These are phyloP conservation scores for Coemansia sp. DNA, from an alignment of 192 early-diverging fungal genomes.

Conservation along the genomic window DNA sequence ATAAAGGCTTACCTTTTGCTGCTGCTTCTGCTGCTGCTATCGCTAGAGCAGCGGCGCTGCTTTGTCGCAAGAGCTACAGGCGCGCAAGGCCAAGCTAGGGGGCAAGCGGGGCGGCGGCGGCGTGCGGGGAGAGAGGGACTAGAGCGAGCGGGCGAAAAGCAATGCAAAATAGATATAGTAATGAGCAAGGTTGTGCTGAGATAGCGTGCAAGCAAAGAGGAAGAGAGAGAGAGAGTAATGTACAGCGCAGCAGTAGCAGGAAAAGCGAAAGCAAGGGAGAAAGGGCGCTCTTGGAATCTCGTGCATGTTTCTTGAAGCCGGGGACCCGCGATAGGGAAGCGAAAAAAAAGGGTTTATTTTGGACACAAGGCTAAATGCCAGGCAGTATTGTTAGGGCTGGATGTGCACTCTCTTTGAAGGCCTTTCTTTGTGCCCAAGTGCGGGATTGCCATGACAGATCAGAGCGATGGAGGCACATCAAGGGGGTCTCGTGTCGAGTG, in stretches of 20 bases:
- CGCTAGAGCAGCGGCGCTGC: not conserved
- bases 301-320: not conserved
- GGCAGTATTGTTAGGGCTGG: not conserved
- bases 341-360: not conserved
- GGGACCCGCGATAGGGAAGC: not conserved
- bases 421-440: not conserved
- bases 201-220: not conserved
- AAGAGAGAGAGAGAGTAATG: not conserved
- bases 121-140: not conserved
- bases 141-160: not conserved
- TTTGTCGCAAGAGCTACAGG: not conserved
- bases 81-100: not conserved
- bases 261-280: not conserved
- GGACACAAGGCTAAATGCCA: not conserved
- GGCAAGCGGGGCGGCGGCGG: not conserved
- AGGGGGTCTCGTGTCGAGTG: too few species aligned
- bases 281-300: not conserved
- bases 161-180: not conserved
- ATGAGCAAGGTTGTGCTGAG: not conserved
- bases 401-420: not conserved
- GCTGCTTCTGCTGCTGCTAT: not conserved
- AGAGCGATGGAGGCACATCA: not conserved
- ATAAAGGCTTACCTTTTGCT: not conserved
- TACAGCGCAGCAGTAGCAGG: too few species aligned
- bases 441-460: constrained; percentile 1